phyloP scores from a whole-genome alignment of 1,284 basidiomycete species.

The Microbotryomycetes sp. region DNA sequence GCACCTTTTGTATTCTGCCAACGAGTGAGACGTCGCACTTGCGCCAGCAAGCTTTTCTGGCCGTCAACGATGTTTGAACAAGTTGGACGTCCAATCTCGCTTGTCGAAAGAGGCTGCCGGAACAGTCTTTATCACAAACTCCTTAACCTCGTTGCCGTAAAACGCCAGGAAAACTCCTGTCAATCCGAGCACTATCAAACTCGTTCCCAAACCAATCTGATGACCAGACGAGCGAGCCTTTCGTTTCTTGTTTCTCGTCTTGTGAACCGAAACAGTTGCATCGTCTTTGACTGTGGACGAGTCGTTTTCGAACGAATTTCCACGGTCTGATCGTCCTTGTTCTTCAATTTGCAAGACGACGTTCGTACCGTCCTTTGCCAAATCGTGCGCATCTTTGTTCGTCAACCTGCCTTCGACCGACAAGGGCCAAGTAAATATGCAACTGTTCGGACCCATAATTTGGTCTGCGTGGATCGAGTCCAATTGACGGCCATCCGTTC shows the following conservation, averaged over 20 bases:
- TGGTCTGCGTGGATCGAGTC: slow-evolving; percentile 15
- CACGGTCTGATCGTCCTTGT: no score
- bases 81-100: no score
- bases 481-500: neutral
- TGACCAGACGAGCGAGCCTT: neutral
- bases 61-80: no score
- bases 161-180: neutral
- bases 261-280: no score
- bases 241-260: neutral
- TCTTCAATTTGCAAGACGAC: slow-evolving; percentile 19
- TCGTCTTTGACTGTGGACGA: neutral
- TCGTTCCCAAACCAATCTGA: neutral
- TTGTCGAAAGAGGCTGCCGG: no score
- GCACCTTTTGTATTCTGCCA: no score
- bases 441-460: slow-evolving; percentile 34
- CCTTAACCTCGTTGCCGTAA: neutral
- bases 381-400: slow-evolving; percentile 28
- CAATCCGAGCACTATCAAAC: neutral
- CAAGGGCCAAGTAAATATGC: slow-evolving; percentile 31
- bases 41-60: no score
- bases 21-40: no score
- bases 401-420: slow-evolving; percentile 11
- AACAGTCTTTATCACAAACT: no score
- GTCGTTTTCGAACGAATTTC: no score
- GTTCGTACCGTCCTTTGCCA: slow-evolving; percentile 16